Percentiles rank a stretch among this genome's conserved stretches.
Conservation (phyloP, 2,329 filamentous ascomycete species). For the Aureobasidium sp. region DNA sequence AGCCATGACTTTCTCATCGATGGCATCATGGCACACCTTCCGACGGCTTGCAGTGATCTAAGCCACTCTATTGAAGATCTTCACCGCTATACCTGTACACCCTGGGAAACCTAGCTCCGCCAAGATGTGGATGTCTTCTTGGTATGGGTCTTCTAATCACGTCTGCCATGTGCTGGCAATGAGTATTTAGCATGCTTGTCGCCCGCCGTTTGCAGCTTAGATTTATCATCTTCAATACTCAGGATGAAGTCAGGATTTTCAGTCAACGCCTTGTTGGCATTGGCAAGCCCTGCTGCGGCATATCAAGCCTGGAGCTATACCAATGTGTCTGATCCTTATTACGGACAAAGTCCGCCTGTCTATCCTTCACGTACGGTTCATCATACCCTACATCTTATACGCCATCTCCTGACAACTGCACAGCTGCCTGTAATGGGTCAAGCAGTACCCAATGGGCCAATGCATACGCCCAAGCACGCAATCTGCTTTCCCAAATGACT, state of each 20-base stretch:
- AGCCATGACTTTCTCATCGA: neutral
- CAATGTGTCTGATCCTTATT: conserved; percentile 18
- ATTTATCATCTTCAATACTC: neutral
- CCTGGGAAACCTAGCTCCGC: neutral
- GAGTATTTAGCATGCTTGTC: neutral
- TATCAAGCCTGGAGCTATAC: conserved; percentile 14
- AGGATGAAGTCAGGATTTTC: neutral
- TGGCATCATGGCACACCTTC: neutral
- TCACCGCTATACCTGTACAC: neutral
- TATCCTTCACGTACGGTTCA: conserved; percentile 22
- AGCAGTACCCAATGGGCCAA: conserved; percentile 19
- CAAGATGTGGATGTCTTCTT: neutral
- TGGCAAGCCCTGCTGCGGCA: neutral
- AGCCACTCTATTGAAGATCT: neutral
- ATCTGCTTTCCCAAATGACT: conserved; percentile 26
- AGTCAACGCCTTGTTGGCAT: neutral
- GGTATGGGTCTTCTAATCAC: neutral
- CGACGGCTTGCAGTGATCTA: neutral
- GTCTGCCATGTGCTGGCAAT: neutral
- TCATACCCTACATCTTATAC: neutral
- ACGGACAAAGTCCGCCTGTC: conserved; percentile 24
- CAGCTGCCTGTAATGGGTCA: conserved; percentile 18
- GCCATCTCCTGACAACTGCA: neutral
- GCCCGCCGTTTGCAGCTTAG: neutral
- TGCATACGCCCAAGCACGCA: conserved; percentile 24